phyloP scores from a whole-genome alignment of 768 basidiomycete species.

The Leucosporidium creatinivorum region DNA sequence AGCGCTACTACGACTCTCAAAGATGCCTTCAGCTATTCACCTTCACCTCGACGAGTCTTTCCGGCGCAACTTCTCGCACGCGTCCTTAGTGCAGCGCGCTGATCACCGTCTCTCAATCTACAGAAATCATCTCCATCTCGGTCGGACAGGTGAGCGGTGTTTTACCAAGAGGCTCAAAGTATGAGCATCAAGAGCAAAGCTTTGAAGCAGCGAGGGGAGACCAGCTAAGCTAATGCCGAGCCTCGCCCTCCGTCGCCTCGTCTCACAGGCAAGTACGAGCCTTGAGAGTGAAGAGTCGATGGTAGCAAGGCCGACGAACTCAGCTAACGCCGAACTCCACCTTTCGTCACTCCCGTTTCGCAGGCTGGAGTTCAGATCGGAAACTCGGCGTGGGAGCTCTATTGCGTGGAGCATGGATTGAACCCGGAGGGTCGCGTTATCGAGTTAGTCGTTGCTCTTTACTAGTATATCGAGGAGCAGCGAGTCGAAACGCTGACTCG shows the following conservation, averaged over 20 bases:
- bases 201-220: no score
- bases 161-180: not conserved
- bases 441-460: no score
- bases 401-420: constrained; percentile 95
- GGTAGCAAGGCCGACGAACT: no score
- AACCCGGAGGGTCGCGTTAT: constrained; percentile 34
- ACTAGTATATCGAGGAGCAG: not conserved
- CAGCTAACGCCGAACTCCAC: not conserved
- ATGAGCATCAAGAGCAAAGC: not conserved
- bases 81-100: no score
- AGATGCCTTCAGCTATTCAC: not conserved
- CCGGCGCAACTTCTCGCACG: not conserved
- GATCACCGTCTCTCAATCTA: not conserved
- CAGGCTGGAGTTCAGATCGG: constrained; percentile 85
- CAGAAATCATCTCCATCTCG: not conserved
- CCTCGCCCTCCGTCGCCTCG: not conserved
- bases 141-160: not conserved
- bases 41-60: not conserved
- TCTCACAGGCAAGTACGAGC: constrained; percentile 74
- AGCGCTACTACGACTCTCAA: not conserved
- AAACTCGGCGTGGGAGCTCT: constrained; percentile 94
- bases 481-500: not conserved
- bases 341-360: not conserved
- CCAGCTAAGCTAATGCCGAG: not conserved
- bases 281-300: no score